Percentiles rank a stretch among this genome's conserved stretches.
phyloP scores from a whole-genome alignment of 495 filamentous ascomycete genomes.

The Penicillium mononematosum region DNA sequence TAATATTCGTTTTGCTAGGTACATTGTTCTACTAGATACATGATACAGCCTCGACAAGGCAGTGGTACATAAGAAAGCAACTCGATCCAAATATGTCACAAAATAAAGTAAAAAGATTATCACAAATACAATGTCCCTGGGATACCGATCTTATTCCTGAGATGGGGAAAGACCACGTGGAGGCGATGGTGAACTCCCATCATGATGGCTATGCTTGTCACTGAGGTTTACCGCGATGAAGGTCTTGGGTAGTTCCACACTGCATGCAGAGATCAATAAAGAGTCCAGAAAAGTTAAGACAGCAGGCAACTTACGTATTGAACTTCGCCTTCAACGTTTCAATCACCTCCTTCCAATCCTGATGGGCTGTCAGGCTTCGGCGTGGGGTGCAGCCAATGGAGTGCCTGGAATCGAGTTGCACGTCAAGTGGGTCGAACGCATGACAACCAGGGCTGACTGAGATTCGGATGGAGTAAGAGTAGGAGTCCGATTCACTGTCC shows the following conservation, averaged over 20 bases:
- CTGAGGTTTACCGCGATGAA: conserved; percentile 62
- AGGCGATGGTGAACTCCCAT: conserved; percentile 7
- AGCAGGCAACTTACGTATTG: conserved; percentile 65
- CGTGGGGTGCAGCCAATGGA: conserved; percentile 89
- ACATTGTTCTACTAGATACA: conserved; percentile 2
- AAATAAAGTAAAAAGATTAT: not conserved
- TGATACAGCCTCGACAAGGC: not conserved
- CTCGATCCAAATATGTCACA: not conserved
- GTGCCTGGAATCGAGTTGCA: conserved; percentile 92
- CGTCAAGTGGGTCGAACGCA: conserved; percentile 90
- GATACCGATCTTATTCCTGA: conserved; percentile 4
- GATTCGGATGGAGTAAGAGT: conserved; percentile 93
- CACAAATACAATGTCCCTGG: not conserved
- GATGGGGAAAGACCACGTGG: not conserved
- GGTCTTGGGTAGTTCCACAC: conserved; percentile 90
- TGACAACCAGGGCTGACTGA: conserved; percentile 95
- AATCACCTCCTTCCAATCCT: conserved; percentile 92
- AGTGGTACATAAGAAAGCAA: not conserved
- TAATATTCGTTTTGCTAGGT: not conserved
- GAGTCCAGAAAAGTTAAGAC: not conserved
- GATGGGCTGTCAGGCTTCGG: conserved; percentile 85
- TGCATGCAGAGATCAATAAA: conserved; percentile 32
- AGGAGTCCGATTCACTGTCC: conserved; percentile 67
- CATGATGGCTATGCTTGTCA: conserved; percentile 26
- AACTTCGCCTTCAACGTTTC: conserved; percentile 94